Evolutionary conservation across 306 rosid species (phyloP).

Genomic region (Fragaria vesca): DNA sequence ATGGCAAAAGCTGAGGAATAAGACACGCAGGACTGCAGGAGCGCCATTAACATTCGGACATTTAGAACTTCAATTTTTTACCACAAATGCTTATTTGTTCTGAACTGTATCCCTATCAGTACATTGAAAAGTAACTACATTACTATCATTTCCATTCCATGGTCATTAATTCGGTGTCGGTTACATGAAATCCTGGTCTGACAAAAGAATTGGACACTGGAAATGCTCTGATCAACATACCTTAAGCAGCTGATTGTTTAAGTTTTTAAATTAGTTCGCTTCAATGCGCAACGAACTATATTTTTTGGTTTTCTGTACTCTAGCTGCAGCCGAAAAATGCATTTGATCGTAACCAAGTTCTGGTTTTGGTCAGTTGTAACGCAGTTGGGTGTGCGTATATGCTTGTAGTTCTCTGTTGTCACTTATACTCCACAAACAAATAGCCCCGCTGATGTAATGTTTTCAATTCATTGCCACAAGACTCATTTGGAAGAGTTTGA

Average conservation of each 20-base stretch:
- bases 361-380: background rate
- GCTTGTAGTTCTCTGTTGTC: background rate
- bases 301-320: background rate
- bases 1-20: slow-evolving; percentile 3
- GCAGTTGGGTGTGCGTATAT: background rate
- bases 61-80: background rate
- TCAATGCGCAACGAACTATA: background rate
- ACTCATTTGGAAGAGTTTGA: background rate
- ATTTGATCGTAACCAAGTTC: background rate
- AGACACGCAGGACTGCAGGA: background rate
- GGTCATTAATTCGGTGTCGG: background rate
- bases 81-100: background rate
- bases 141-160: background rate
- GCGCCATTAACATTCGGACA: background rate
- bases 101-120: background rate
- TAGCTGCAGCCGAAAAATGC: background rate
- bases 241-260: background rate
- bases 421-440: background rate
- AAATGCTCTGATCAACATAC: background rate
- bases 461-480: background rate
- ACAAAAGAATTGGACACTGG: background rate
- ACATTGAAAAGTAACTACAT: background rate
- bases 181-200: background rate
- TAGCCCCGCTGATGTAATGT: background rate
- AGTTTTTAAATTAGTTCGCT: background rate